These are phyloP conservation scores for Termitomyces sp. DNA, from an alignment of 768 basidiomycete species.

Conservation along the genomic window DNA sequence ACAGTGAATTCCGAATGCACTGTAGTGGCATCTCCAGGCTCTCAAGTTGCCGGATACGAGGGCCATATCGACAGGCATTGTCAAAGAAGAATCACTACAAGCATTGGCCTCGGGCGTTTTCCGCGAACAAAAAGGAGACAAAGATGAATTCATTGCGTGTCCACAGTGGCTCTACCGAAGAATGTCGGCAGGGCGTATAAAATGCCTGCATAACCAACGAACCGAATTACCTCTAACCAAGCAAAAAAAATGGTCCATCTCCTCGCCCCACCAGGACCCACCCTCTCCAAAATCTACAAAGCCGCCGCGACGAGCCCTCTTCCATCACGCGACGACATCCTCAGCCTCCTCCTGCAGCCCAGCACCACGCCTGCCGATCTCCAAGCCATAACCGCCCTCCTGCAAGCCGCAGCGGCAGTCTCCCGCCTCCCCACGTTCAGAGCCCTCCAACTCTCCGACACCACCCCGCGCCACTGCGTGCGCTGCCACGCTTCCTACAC, in stretches of 20 bases:
- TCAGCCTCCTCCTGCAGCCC: conserved; percentile 3
- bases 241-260: background rate
- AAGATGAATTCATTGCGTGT: background rate
- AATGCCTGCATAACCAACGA: background rate
- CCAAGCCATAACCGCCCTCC: background rate
- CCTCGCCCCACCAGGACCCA: background rate
- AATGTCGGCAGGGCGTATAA: background rate
- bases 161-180: background rate
- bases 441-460: conserved; percentile 4
- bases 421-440: background rate
- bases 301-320: background rate
- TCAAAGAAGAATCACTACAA: background rate
- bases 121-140: background rate
- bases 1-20: background rate
- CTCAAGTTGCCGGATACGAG: background rate
- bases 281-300: background rate
- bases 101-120: background rate
- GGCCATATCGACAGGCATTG: background rate
- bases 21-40: background rate
- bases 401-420: conserved; percentile 2
- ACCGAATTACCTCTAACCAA: background rate
- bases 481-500: conserved; percentile 11
- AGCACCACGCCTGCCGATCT: conserved; percentile 4
- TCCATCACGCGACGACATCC: conserved; percentile 5
- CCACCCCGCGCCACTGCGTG: conserved; percentile 6